Conservation (phyloP, 441 rosid species). For the Sinapis alba region DNA sequence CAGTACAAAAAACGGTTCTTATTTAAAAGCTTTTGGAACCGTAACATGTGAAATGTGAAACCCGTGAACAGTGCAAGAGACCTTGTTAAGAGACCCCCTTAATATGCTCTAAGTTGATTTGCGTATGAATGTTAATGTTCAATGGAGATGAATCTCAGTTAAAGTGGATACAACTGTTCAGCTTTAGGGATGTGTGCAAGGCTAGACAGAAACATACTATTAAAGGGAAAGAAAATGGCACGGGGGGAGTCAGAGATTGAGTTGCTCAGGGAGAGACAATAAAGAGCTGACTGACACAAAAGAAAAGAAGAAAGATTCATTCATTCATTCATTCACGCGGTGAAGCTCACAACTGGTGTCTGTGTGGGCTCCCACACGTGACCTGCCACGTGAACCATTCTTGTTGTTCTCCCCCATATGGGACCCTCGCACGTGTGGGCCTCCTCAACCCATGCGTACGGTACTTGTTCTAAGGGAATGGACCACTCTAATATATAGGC, state of each 20-base stretch:
- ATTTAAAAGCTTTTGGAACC: no score
- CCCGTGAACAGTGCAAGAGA: no score
- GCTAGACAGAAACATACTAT: neutral
- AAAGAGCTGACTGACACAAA: slow-evolving; percentile 39
- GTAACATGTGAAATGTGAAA: no score
- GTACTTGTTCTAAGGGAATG: slow-evolving; percentile 28
- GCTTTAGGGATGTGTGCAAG: slow-evolving; percentile 27
- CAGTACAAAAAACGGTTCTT: no score
- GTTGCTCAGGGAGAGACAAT: slow-evolving; percentile 41
- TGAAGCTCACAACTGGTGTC: slow-evolving; percentile 6
- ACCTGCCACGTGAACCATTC: slow-evolving; percentile 36
- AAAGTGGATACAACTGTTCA: neutral
- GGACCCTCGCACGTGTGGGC: slow-evolving; percentile 40
- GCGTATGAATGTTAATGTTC: no score
- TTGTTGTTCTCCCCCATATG: neutral
- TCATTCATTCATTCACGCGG: slow-evolving; percentile 30
- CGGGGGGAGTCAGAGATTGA: slow-evolving; percentile 35
- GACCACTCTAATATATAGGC: slow-evolving; percentile 7
- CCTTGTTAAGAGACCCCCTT: no score
- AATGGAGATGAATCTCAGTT: no score
- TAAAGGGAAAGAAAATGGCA: slow-evolving; percentile 35
- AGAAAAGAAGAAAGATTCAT: neutral
- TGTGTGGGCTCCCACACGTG: slow-evolving; percentile 29
- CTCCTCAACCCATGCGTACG: slow-evolving; percentile 37
- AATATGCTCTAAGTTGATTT: no score